These are phyloP conservation scores for Eleusine coracana DNA, from an alignment of 176 grass and related monocot genomes.

Conservation along the genomic window DNA sequence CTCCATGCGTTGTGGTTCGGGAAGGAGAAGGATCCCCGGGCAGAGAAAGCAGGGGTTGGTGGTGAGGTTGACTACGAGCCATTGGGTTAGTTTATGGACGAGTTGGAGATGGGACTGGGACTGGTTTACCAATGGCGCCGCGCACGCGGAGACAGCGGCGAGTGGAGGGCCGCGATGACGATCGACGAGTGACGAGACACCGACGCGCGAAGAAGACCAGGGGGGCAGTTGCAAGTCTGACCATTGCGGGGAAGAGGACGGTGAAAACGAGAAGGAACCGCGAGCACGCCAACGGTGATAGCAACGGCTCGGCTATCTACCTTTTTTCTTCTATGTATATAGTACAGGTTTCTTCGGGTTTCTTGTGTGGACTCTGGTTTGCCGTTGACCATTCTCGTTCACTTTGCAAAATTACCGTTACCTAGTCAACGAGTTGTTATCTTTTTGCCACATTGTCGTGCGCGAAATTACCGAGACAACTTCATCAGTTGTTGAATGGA, in stretches of 20 bases:
- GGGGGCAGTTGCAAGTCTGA: neutral
- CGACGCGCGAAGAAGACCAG: slow-evolving; percentile 5
- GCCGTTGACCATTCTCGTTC: neutral
- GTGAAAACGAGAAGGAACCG: neutral
- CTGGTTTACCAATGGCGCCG: slow-evolving; percentile 21
- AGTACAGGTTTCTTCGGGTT: neutral
- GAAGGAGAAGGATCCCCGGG: neutral
- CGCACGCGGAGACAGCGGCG: neutral
- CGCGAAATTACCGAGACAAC: neutral
- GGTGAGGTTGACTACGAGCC: slow-evolving; percentile 26
- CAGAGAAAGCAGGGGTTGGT: neutral
- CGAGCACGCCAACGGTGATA: neutral
- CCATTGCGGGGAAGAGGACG: neutral
- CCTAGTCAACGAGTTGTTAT: neutral
- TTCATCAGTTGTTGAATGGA: neutral
- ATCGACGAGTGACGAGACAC: neutral
- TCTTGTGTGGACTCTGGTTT: neutral
- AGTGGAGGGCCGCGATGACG: neutral
- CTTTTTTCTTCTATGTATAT: neutral
- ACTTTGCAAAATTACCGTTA: neutral
- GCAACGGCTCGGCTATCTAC: neutral
- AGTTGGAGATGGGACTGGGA: neutral
- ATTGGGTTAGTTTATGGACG: slow-evolving; percentile 15
- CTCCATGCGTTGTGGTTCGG: neutral
- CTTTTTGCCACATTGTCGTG: neutral